These are phyloP conservation scores for Volvox carteri DNA, from an alignment of 163 green algal species.

Conservation along the genomic window DNA sequence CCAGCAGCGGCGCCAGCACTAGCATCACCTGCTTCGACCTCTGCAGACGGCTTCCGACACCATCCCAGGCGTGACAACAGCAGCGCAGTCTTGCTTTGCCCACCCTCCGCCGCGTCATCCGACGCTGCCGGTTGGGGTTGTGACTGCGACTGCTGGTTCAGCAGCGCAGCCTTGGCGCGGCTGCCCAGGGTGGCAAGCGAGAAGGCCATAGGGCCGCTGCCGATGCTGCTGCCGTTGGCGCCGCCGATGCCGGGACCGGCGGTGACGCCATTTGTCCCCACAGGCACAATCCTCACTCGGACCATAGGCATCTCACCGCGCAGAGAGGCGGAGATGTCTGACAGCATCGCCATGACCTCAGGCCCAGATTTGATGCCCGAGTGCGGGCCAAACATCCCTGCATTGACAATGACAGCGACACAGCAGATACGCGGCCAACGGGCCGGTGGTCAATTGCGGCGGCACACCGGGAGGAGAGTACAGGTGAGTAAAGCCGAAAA, in stretches of 20 bases:
- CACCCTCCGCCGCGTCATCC: conserved; percentile 18
- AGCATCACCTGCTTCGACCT: conserved; percentile 10
- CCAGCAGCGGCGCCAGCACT: not conserved
- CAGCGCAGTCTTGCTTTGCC: conserved; percentile 36
- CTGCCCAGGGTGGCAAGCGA: not conserved
- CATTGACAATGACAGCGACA: no score
- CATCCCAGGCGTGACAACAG: conserved; percentile 55
- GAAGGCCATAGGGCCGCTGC: not conserved
- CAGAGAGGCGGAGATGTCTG: conserved; percentile 67
- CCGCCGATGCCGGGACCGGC: no score
- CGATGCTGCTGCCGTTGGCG: not conserved
- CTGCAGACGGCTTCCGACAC: conserved; percentile 31
- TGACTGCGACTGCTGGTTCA: not conserved
- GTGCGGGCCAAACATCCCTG: conserved; percentile 51
- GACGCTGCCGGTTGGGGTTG: not conserved
- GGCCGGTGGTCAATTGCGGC: no score
- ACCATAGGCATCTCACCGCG: conserved; percentile 82
- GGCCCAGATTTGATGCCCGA: conserved; percentile 10
- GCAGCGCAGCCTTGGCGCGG: conserved; percentile 28
- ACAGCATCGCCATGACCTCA: conserved; percentile 34
- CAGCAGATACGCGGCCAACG: no score
- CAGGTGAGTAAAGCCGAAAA: no score
- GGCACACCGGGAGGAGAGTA: no score
- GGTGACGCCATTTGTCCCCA: not conserved
- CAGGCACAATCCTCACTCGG: conserved; percentile 64